Evolutionary conservation across 2,329 filamentous ascomycete genomes (phyloP).

Genomic region (Penicillium janthinellum): DNA sequence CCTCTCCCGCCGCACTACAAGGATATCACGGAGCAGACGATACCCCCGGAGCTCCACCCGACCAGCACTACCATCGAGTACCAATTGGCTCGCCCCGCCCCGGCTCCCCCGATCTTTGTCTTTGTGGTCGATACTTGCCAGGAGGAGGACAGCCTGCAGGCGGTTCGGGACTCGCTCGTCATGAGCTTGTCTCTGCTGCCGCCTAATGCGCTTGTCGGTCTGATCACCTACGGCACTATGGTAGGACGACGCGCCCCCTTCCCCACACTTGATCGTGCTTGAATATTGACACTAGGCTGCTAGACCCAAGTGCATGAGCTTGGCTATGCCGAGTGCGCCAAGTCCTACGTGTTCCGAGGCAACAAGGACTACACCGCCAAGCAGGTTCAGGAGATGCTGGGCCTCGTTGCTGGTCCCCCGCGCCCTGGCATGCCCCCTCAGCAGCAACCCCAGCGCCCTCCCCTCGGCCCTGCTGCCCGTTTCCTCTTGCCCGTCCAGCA

Average conservation of each 20-base stretch:
- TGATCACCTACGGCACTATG: conserved; percentile 83
- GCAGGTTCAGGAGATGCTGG: conserved; percentile 99
- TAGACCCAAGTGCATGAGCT: conserved; percentile 96
- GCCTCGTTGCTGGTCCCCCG: conserved; percentile 65
- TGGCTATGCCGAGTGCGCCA: conserved; percentile 95
- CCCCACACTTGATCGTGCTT: conserved; percentile 1
- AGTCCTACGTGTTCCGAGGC: conserved; percentile 96
- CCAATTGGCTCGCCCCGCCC: conserved; percentile 62
- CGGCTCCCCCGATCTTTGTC: conserved; percentile 66
- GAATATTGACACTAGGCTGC: conserved; percentile 12
- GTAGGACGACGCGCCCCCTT: conserved; percentile 50
- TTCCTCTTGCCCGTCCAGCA: conserved; percentile 94
- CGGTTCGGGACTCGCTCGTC: conserved; percentile 67
- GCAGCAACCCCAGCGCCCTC: conserved; percentile 71
- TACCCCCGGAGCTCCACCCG: conserved; percentile 67
- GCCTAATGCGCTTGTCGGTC: conserved; percentile 63
- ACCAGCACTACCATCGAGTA: conserved; percentile 69
- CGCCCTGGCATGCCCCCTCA: conserved; percentile 66
- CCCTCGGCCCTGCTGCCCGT: conserved; percentile 77
- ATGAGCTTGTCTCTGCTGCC: conserved; percentile 67
- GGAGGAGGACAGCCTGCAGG: conserved; percentile 68
- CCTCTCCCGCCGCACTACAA: conserved; percentile 68
- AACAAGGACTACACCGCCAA: conserved; percentile 98
- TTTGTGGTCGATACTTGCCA: conserved; percentile 71
- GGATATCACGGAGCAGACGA: conserved; percentile 66